Evolutionary conservation across 2,329 filamentous ascomycete species (phyloP).

Genomic region (Phialemonium atrogriseum): DNA sequence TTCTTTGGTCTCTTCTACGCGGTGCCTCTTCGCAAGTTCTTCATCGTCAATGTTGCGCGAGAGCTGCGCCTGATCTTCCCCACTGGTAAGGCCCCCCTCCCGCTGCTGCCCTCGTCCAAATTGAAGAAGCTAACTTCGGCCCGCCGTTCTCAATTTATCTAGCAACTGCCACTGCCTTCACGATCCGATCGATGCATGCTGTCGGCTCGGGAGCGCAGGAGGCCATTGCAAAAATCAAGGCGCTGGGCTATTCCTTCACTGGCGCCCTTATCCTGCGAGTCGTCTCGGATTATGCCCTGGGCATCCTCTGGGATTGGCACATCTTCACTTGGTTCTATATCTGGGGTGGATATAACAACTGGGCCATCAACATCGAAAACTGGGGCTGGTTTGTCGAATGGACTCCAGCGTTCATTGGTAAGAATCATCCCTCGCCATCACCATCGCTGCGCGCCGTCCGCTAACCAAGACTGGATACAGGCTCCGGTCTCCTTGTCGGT

Average conservation of each 20-base stretch:
- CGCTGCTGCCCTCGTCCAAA: neutral
- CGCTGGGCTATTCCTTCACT: neutral
- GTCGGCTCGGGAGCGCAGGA: neutral
- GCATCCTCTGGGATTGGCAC: constrained; percentile 1
- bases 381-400: constrained; percentile 1
- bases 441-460: no score
- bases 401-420: no score
- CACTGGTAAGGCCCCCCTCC: neutral
- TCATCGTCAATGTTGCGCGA: neutral
- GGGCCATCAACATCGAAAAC: neutral
- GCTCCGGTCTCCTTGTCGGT: neutral
- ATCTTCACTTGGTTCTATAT: constrained; percentile 1
- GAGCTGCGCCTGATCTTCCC: neutral
- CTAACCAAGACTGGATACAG: no score
- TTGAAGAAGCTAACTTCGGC: no score
- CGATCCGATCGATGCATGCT: neutral
- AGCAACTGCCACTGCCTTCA: neutral
- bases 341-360: neutral
- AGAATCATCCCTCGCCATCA: no score
- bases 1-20: neutral
- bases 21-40: neutral
- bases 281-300: neutral
- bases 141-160: neutral
- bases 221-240: neutral
- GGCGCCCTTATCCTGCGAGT: neutral